These are phyloP conservation scores for Cercospora sp. DNA, from an alignment of 2,329 filamentous ascomycete genomes.

Conservation along the genomic window DNA sequence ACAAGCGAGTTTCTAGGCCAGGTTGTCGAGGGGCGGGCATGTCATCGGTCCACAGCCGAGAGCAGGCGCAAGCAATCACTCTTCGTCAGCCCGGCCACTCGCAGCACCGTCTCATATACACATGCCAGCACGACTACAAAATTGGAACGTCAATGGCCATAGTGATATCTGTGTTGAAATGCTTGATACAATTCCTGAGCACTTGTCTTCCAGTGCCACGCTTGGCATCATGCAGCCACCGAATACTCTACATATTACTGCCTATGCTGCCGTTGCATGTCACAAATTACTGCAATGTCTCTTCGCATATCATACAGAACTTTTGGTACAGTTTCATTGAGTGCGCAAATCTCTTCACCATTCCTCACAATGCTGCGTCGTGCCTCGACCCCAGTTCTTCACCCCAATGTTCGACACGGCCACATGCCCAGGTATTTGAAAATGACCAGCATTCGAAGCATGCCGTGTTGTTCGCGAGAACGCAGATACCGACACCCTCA, in stretches of 20 bases:
- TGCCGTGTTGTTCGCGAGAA: not conserved
- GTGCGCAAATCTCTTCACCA: not conserved
- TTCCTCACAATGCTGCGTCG: not conserved
- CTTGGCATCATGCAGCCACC: not conserved
- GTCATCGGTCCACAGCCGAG: slow-evolving; percentile 2
- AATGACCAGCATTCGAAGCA: not conserved
- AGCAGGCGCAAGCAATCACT: slow-evolving; percentile 4
- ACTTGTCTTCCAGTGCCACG: not conserved
- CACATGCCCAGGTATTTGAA: not conserved
- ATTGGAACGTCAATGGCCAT: not conserved
- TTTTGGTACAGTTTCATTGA: not conserved
- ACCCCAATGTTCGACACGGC: not conserved
- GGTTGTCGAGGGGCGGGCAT: not conserved
- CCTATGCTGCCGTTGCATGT: not conserved
- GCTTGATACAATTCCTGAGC: not conserved
- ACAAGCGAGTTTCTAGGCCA: slow-evolving; percentile 5
- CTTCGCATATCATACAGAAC: not conserved
- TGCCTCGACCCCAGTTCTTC: not conserved
- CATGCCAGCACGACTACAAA: not conserved
- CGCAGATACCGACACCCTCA: not conserved
- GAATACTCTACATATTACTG: not conserved
- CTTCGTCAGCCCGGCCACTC: not conserved
- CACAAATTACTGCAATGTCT: not conserved
- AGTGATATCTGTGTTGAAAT: not conserved
- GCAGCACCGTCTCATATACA: not conserved